Base-by-base conservation (phyloP, 106 monocot species). In the Allium sativum region DNA sequence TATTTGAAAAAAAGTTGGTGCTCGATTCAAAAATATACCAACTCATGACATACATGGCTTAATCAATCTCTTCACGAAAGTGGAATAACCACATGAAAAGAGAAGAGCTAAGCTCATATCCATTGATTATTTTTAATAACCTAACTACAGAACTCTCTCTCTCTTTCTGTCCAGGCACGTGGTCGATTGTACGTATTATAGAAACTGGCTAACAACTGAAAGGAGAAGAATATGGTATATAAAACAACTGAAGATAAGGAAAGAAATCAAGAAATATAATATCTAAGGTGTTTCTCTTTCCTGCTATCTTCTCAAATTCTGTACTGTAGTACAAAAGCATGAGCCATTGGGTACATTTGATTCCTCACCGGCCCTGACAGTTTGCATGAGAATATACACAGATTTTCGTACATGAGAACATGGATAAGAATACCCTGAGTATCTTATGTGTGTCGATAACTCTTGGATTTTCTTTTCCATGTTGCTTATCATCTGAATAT, bases 401-500 rank as follows among this genome's bases (percentile, higher is more conserved):
- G 7, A 42, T n/a, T 14, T 43, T 8, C 12, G 0, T n/a, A 42
- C 42, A 31, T 31, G 31, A 31, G 31, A 31, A 31, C 2, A 31
- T 31, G 31, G 10, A 4, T 59, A 42, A 7, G 3, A 59, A 8
- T n/a, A 7, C 40, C 9, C 8, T 7, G 59, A 43, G 18, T 59
- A 40, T 9, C 8, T 59, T 59, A 14, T n/a, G 2, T 59, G 40
- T 43, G 59, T 59, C 59, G 12, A 10, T 12, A 41, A 7, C 13
- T 21, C 17, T 58, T 7, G 58, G 41, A 58, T 58, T 31, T 21
- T 9, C 16, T 21, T 55, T 55, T 8, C 12, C 31, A 41, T 58
- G 40, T 58, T 41, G 58, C 58, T 58, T 58, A 58, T 58, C 58
- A 58, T 41, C 40, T 58, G 41, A n/a, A 12, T 42, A 42, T 58